phyloP scores from a whole-genome alignment of 1,139 yeast species.

The Taphrina populina region DNA sequence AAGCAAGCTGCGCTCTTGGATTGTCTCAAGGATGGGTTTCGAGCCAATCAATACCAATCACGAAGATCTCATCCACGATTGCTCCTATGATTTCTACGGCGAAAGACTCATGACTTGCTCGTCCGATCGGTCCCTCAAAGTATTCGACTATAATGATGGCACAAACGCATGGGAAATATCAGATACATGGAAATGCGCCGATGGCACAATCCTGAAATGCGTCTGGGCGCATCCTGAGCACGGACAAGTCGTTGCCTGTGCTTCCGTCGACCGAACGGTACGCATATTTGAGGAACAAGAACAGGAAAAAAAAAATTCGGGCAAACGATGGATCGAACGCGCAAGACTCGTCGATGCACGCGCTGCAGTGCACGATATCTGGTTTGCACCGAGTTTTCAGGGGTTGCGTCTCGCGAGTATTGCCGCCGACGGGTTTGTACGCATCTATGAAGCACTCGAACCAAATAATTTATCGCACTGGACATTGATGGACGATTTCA shows the following conservation, averaged over 20 bases:
- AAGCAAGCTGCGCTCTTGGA: too few species aligned
- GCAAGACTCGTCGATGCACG: slow-evolving; percentile 37
- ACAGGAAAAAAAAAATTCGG: slow-evolving; percentile 43
- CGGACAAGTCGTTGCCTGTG: slow-evolving; percentile 81
- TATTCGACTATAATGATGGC: slow-evolving; percentile 57
- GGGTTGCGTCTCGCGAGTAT: slow-evolving; percentile 83
- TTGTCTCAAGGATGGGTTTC: too few species aligned
- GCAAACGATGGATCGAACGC: slow-evolving; percentile 66
- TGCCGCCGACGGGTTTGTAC: slow-evolving; percentile 83
- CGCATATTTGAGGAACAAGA: slow-evolving; percentile 84
- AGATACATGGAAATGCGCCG: slow-evolving; percentile 95
- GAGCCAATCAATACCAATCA: slow-evolving; percentile 67
- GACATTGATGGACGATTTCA: slow-evolving; percentile 70
- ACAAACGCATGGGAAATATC: slow-evolving; percentile 64
- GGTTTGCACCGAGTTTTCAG: slow-evolving; percentile 82
- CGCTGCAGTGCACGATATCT: slow-evolving; percentile 86
- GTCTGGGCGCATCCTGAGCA: slow-evolving; percentile 95
- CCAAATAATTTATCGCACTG: slow-evolving; percentile 82
- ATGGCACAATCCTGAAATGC: slow-evolving; percentile 74
- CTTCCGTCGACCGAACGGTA: slow-evolving; percentile 85
- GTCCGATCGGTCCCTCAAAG: slow-evolving; percentile 86
- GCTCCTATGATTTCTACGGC: slow-evolving; percentile 80
- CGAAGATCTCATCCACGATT: slow-evolving; percentile 85
- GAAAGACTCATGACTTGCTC: slow-evolving; percentile 86
- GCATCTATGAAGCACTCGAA: slow-evolving; percentile 85